Base-by-base conservation (phyloP, 495 filamentous ascomycete species). In the Podospora pseudopauciseta region DNA sequence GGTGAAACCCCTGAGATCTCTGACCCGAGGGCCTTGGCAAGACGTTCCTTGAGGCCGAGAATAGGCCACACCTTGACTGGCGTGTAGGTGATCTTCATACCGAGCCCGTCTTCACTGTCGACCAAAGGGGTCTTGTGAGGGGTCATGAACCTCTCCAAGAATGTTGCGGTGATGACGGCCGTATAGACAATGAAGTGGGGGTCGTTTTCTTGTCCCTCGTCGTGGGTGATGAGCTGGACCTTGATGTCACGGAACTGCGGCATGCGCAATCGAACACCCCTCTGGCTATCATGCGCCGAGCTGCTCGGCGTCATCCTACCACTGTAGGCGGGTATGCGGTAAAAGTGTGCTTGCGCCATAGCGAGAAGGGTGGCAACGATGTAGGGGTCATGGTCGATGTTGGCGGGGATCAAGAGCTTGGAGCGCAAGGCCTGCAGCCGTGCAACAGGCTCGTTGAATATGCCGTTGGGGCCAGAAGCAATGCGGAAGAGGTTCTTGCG, bases 281-380 rank as follows among this genome's bases (percentile, higher is more conserved):
- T 30, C n/a, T 55, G 20, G 27, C 67, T 71, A n/a, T 60, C 64
- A 30, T 68, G 67, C 3, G 76, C 70, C 39, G 39, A 49, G 18
- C 23, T 13, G 9, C 30, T n/a, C 2, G 39, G 69, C 59, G 63
- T 60, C 66, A 1, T 60, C 65, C 1, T 72, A 72, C 4, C 71
- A 71, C 2, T 70, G 55, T 44, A 69, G 0, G 68, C 28, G 6
- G 63, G 27, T 2, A 70, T 65, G 5, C 34, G 67, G 68, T 84
- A 83, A 49, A 78, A 80, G 28, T 78, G 77, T 2, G 79, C 71
- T 65, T 84, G 82, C 9, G 81, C 81, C 80, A 84, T 81, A 32
- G 80, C 75, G 11, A 84, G 11, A 63, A 84, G 76, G 18, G 75
- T 74, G 23, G 72, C 80, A 34, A 82, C 71, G 20, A 82, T 72